These are phyloP conservation scores for Aureobasidium leucospermi DNA, from an alignment of 2,329 filamentous ascomycete genomes.

Conservation along the genomic window DNA sequence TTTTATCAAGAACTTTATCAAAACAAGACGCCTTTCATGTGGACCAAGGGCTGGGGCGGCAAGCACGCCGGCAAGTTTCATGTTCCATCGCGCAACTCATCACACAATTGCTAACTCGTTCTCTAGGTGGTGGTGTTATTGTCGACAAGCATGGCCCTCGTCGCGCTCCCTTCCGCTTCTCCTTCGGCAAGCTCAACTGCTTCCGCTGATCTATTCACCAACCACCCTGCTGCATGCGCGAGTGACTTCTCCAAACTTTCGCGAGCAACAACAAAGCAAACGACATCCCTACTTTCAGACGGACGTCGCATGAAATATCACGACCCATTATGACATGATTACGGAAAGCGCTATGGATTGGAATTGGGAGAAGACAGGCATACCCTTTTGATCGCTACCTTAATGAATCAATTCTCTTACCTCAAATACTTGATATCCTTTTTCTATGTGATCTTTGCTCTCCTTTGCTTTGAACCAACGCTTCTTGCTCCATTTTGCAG, in stretches of 20 bases:
- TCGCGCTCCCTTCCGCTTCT: slow-evolving; percentile 45
- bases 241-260: no score
- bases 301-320: neutral
- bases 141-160: slow-evolving; percentile 47
- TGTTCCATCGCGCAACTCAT: neutral
- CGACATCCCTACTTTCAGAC: neutral
- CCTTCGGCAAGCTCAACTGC: slow-evolving; percentile 45
- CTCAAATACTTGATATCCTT: neutral
- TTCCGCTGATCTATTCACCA: slow-evolving; percentile 35
- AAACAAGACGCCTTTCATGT: slow-evolving; percentile 37
- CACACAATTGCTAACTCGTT: neutral
- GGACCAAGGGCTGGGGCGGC: slow-evolving; percentile 40
- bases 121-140: slow-evolving; percentile 41
- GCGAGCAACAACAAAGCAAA: neutral
- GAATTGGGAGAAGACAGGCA: neutral
- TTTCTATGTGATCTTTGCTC: no score
- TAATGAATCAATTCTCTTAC: neutral
- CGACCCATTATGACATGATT: neutral
- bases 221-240: neutral
- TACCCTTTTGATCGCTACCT: neutral
- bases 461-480: no score
- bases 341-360: neutral
- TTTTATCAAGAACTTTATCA: neutral
- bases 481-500: no score
- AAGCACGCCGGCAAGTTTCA: slow-evolving; percentile 34